These are phyloP conservation scores for Aspergillus novoparasiticus DNA, from an alignment of 2,329 filamentous ascomycete species.

Conservation along the genomic window DNA sequence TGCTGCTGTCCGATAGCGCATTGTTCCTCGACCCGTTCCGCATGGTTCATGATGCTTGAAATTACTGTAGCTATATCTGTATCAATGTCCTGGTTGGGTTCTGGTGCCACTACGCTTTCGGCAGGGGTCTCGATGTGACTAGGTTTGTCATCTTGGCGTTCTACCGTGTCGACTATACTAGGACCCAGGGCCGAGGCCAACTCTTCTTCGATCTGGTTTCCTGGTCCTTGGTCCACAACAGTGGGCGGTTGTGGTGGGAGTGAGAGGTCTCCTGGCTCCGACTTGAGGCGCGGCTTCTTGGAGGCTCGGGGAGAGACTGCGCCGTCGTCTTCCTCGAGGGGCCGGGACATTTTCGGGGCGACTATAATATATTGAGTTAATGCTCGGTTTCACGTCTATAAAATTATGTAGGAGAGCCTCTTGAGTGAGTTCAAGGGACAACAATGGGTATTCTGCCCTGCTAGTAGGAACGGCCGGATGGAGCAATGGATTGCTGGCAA, in stretches of 20 bases:
- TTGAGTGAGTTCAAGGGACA: neutral
- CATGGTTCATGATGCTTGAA: slow-evolving; percentile 47
- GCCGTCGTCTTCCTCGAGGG: slow-evolving; percentile 39
- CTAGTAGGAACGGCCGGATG: neutral
- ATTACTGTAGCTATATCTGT: slow-evolving; percentile 43
- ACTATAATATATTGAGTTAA: slow-evolving; percentile 16
- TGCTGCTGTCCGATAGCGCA: slow-evolving; percentile 40
- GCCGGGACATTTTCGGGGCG: slow-evolving; percentile 35
- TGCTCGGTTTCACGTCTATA: neutral
- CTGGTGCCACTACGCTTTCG: slow-evolving; percentile 22
- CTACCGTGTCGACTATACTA: slow-evolving; percentile 31
- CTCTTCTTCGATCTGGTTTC: slow-evolving; percentile 40
- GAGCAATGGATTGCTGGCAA: neutral
- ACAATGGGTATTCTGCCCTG: neutral
- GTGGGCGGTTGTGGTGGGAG: slow-evolving; percentile 21
- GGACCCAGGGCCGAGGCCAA: slow-evolving; percentile 38
- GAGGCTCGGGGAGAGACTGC: slow-evolving; percentile 36
- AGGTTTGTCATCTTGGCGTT: slow-evolving; percentile 24
- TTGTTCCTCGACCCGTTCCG: slow-evolving; percentile 45
- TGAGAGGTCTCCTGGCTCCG: slow-evolving; percentile 28
- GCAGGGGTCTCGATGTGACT: slow-evolving; percentile 24
- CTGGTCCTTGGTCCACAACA: slow-evolving; percentile 28
- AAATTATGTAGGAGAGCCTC: neutral
- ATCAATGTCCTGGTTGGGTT: slow-evolving; percentile 30
- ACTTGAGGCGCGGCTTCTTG: slow-evolving; percentile 45